Base-by-base conservation (phyloP, 345 rosid genomes). In the Linum lewisii region DNA sequence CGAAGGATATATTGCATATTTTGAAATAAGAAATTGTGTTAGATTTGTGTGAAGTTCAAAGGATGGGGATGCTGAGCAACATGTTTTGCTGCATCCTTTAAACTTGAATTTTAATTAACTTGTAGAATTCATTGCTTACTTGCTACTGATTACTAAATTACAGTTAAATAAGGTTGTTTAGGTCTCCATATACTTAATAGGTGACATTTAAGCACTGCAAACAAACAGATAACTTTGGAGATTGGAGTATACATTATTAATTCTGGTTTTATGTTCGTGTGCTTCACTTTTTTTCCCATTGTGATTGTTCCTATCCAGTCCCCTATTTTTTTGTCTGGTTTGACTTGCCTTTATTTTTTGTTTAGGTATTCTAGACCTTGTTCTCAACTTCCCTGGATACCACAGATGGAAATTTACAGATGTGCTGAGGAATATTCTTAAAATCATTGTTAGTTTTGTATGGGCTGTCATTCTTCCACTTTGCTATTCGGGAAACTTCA, bases 361-460 rank as follows among this genome's bases (percentile, higher is more conserved):
- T 67, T 63, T 68, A 93, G 97, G 99, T 79, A 52, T 89, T 54
- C 70, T 93, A 83, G 99, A 93, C 74, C 78, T 93, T 66, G 60
- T 77, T 75, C 72, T 93, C 75, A 89, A 93, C 74, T 89, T 93
- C 72, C 99, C 99, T 24, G 97, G 97, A 67, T 93, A 70, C 72
- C 95, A 89, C 63, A 72, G 94, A 54, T 89, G 99, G 99, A 85
- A 67, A 74, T 86, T 93, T 77, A 82, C 82, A 63, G 82, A 81
- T 70, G 81, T 89, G 26, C 52, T 84, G 77, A 71, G 97, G 75
- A 89, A 81, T 57, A 38, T 81, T 72, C 86, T 86, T 64, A 93
- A 89, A 75, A 78, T 84, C 66, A 60, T 85, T 58, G 82, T 77
- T 68, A 85, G 88, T 76, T 73, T 85, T 29, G 86, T 82, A 54